Conservation (phyloP, 148 eudicot species). For the Rhododendron kiyosumense region DNA sequence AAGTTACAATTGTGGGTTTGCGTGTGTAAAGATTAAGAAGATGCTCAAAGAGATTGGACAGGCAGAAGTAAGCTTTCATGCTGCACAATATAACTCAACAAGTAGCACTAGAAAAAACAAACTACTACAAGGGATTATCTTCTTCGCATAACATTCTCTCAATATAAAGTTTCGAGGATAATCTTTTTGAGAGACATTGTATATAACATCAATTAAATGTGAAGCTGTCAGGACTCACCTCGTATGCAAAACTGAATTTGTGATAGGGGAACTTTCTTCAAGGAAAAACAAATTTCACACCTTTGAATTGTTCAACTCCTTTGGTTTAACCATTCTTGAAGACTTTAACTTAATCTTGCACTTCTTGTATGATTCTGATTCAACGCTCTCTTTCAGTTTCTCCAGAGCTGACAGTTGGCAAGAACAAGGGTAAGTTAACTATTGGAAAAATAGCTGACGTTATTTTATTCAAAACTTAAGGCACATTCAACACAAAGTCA, state of each 20-base stretch:
- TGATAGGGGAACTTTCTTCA: background rate
- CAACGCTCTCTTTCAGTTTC: constrained; percentile 55
- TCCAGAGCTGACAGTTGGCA: constrained; percentile 49
- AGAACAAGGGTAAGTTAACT: background rate
- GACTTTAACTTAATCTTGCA: constrained; percentile 36
- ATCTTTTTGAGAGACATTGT: background rate
- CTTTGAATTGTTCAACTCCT: constrained; percentile 3
- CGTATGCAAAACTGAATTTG: constrained; percentile 12
- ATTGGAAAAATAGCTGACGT: no score
- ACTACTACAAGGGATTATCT: background rate
- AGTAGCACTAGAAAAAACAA: background rate
- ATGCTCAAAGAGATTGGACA: background rate
- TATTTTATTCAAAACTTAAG: background rate
- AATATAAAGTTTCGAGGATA: background rate
- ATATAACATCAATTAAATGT: background rate
- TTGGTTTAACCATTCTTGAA: constrained; percentile 17
- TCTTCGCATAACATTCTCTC: constrained; percentile 6
- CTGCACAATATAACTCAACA: background rate
- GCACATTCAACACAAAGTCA: background rate
- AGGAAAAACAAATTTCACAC: background rate
- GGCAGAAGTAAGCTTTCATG: background rate
- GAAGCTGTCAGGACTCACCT: constrained; percentile 6
- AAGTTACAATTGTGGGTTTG: background rate
- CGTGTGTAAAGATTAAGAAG: background rate
- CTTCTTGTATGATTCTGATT: constrained; percentile 45